Percentiles rank a stretch among this genome's conserved stretches.
These are phyloP conservation scores for Kluyveromyces wickerhamii DNA, from an alignment of 805 yeast species.

Conservation along the genomic window DNA sequence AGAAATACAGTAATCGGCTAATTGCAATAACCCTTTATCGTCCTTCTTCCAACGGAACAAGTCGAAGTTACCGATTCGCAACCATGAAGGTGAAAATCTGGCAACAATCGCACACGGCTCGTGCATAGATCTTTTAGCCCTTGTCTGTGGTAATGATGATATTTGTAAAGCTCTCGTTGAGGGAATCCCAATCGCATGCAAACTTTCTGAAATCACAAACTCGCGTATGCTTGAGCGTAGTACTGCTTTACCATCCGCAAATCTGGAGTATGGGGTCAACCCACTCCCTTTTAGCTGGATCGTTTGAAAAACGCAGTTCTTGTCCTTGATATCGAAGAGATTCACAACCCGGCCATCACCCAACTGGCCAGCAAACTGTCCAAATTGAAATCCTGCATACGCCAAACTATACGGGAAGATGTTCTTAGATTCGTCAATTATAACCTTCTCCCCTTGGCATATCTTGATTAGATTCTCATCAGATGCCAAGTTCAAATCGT, in stretches of 20 bases:
- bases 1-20: conserved; percentile 67
- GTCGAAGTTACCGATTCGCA: conserved; percentile 85
- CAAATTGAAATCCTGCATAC: conserved; percentile 96
- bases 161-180: conserved; percentile 76
- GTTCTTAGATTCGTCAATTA: conserved; percentile 30
- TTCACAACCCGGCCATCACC: conserved; percentile 93
- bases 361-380: conserved; percentile 91
- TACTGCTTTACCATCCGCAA: conserved; percentile 96
- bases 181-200: conserved; percentile 77
- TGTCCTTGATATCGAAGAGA: conserved; percentile 64
- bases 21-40: conserved; percentile 46
- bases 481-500: conserved; percentile 48
- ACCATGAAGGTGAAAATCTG: conserved; percentile 79
- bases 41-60: conserved; percentile 68
- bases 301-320: conserved; percentile 24
- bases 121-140: conserved; percentile 57
- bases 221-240: conserved; percentile 82
- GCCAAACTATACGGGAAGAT: conserved; percentile 82
- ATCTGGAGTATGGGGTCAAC: conserved; percentile 81
- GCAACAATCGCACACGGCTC: conserved; percentile 83
- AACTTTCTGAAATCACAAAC: conserved; percentile 73
- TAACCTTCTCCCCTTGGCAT: conserved; percentile 52
- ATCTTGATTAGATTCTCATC: conserved; percentile 44
- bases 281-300: conserved; percentile 91
- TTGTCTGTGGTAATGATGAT: conserved; percentile 62